Evolutionary conservation across 441 rosid species (phyloP), one percentile per base, ranked within the genome.

Genomic region (Aquilaria agallochum): DNA sequence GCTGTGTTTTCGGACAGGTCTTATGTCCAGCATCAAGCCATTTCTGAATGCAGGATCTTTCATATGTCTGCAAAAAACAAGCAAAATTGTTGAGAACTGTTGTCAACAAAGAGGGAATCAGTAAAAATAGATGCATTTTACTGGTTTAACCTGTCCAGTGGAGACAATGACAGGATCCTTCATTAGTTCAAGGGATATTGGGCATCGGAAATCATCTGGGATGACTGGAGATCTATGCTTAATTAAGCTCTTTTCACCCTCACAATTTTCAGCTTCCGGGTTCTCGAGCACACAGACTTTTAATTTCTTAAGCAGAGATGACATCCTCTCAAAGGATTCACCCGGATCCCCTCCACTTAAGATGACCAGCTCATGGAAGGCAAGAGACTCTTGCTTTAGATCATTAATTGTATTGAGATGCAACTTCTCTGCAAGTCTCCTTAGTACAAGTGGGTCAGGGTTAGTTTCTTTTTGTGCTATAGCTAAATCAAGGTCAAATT

Each of bases 121-220:
- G 13, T 53, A 32, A 50, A 45, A 13, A 48, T 15, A 56, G 67
- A 48, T 9, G 52, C 47, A 58, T 57, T n/a, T 56, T 7, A 3
- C 5, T 15, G 31, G 47, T 32, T 58, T 68, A 54, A 94, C 97
- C 97, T 92, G 97, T 66, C 99, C 99, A n/a, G 99, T 91, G 45
- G 99, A 95, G 68, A 95, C 91, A n/a, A 95, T 95, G n/a, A 92
- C 99, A 11, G 99, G 99, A 82, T 95, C 97, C 78, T 83, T 89
- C 99, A 92, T 95, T 73, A 92, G 70, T 75, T 95, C 99, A 34
- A 95, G 95, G 62, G 99, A 95, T 74, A 95, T 91, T 0, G 99
- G 97, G 75, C 99, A 95, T 10, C 96, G 96, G 51, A 95, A 95
- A 76, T 91, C 96, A 76, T 95, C 99, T 0, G 99, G 99, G 61